These are phyloP conservation scores for Tylopilus sp. DNA, from an alignment of 768 basidiomycete genomes.

Conservation along the genomic window DNA sequence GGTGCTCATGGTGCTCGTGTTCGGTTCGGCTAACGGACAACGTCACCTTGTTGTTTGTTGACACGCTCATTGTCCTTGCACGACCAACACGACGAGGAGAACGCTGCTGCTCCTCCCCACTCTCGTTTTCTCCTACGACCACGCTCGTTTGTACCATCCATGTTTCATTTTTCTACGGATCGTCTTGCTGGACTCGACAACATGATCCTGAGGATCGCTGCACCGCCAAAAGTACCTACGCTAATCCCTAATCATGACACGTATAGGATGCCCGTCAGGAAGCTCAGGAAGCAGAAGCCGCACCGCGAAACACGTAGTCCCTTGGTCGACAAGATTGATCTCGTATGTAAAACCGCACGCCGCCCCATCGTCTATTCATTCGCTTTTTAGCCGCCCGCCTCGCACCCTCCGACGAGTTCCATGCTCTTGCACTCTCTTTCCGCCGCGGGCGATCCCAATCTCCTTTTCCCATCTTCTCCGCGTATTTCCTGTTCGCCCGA, in stretches of 20 bases:
- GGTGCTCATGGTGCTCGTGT: slow-evolving; percentile 44
- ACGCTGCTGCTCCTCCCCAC: neutral
- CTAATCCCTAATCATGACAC: slow-evolving; percentile 26
- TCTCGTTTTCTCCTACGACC: neutral
- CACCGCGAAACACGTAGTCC: slow-evolving; percentile 27
- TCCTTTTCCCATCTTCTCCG: slow-evolving; percentile 14
- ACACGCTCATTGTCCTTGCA: slow-evolving; percentile 10
- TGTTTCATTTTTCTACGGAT: slow-evolving; percentile 37
- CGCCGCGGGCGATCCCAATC: slow-evolving; percentile 5
- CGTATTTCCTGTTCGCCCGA: slow-evolving; percentile 9
- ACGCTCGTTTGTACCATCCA: slow-evolving; percentile 19
- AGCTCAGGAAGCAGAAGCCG: slow-evolving; percentile 19
- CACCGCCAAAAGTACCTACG: slow-evolving; percentile 27
- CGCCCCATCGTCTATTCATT: slow-evolving; percentile 9
- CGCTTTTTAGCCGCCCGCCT: slow-evolving; percentile 10
- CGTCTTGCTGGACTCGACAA: slow-evolving; percentile 44
- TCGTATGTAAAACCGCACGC: slow-evolving; percentile 24
- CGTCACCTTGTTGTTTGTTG: slow-evolving; percentile 11
- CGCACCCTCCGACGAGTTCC: slow-evolving; percentile 11
- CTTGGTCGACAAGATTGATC: slow-evolving; percentile 32
- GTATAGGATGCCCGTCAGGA: slow-evolving; percentile 20
- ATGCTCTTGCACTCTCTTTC: slow-evolving; percentile 15
- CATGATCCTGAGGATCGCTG: slow-evolving; percentile 35
- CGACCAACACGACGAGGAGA: slow-evolving; percentile 16
- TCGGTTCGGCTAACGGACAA: slow-evolving; percentile 1